A percentile compares a stretch with the other conserved stretches of the same genome.
Evolutionary conservation across 2,329 filamentous ascomycete species (phyloP).

Genomic region (Talaromyces rugulosus): DNA sequence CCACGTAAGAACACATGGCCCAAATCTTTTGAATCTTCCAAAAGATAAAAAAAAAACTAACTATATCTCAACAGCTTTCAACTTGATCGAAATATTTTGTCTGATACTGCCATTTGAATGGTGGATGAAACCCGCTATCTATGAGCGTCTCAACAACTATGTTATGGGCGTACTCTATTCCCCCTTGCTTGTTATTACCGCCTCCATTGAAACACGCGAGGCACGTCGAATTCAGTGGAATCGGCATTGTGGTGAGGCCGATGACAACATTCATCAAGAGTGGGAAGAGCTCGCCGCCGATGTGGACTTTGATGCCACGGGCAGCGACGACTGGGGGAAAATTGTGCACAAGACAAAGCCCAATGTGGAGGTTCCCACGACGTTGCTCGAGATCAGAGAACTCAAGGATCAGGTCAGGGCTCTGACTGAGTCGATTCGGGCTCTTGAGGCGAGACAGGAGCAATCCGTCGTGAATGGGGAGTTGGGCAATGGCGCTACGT

Average conservation of each 20-base stretch:
- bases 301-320: constrained; percentile 68
- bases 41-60: background rate
- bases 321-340: constrained; percentile 70
- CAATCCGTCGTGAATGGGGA: background rate
- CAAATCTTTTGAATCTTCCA: background rate
- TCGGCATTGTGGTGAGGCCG: constrained; percentile 73
- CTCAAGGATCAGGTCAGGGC: constrained; percentile 53
- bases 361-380: constrained; percentile 74
- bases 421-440: constrained; percentile 60
- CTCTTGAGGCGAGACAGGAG: constrained; percentile 39
- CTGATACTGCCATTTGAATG: constrained; percentile 83
- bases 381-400: constrained; percentile 59
- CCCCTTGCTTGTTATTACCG: constrained; percentile 75
- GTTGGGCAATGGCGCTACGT: background rate
- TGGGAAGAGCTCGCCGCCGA: constrained; percentile 77
- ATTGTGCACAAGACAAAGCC: constrained; percentile 70
- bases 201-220: constrained; percentile 63
- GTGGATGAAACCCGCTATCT: constrained; percentile 76
- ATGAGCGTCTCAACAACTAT: constrained; percentile 79
- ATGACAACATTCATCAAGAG: constrained; percentile 84
- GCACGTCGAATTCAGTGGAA: constrained; percentile 68
- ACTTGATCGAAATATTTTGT: constrained; percentile 80
- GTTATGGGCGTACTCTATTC: constrained; percentile 85
- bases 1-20: constrained; percentile 49
- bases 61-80: constrained; percentile 55